Conservation (phyloP, 202 grass and related monocot genomes). For the Digitaria exilis region DNA sequence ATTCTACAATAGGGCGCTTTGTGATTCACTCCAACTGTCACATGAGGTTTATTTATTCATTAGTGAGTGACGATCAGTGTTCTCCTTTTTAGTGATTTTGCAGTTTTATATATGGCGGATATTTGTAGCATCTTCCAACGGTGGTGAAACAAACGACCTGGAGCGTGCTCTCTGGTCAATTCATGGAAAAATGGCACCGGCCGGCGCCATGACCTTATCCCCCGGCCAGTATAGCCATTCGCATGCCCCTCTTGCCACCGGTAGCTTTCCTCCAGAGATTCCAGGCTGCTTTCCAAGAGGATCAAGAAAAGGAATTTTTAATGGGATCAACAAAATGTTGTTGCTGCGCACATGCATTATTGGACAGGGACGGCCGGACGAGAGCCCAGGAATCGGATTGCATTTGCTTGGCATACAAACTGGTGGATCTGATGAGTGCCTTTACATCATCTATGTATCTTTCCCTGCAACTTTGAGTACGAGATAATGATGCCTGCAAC, state of each 20-base stretch:
- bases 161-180: not conserved
- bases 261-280: not conserved
- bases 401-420: conserved; percentile 5
- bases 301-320: conserved; percentile 4
- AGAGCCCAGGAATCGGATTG: conserved; percentile 27
- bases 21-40: too few relatives aligned
- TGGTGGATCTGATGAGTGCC: not conserved
- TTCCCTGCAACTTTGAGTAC: not conserved
- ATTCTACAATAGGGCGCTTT: too few relatives aligned
- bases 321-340: conserved; percentile 3
- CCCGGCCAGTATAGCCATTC: not conserved
- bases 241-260: not conserved
- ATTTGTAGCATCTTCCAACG: too few relatives aligned
- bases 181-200: not conserved
- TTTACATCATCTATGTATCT: not conserved
- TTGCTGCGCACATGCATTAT: not conserved
- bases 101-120: too few relatives aligned
- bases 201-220: not conserved
- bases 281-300: not conserved
- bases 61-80: too few relatives aligned
- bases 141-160: not conserved
- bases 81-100: too few relatives aligned
- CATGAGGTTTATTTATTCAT: too few relatives aligned
- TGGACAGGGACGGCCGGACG: conserved; percentile 4
- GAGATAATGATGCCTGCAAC: not conserved